A percentile compares a stretch with the other conserved stretches of the same genome.
Conservation (phyloP, 257 asterid species). For the Datura wrightii region DNA sequence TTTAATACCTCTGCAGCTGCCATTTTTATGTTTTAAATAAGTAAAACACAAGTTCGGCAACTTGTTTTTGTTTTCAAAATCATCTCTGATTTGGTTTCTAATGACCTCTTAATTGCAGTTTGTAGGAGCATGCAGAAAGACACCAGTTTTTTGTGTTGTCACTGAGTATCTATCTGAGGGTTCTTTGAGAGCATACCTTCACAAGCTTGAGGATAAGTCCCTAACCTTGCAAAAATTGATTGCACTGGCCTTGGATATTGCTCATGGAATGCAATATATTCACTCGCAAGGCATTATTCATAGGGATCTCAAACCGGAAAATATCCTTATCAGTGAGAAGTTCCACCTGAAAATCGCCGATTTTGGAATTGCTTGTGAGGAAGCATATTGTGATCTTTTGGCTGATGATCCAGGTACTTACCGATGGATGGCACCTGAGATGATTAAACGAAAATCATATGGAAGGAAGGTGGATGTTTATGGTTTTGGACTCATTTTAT, state of each 20-base stretch:
- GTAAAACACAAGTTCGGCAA: not conserved
- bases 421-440: slow-evolving; percentile 63
- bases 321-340: slow-evolving; percentile 45
- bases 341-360: slow-evolving; percentile 52
- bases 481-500: slow-evolving; percentile 51
- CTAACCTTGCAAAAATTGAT: slow-evolving; percentile 41
- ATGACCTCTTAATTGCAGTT: slow-evolving; percentile 40
- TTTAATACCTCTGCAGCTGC: not conserved
- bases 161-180: slow-evolving; percentile 54
- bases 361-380: slow-evolving; percentile 55
- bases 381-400: slow-evolving; percentile 49
- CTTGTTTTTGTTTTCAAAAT: slow-evolving; percentile 7
- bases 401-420: slow-evolving; percentile 51
- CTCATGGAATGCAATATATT: slow-evolving; percentile 51
- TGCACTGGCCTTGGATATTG: slow-evolving; percentile 47
- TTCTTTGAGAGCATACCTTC: slow-evolving; percentile 50
- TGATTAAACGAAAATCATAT: slow-evolving; percentile 50
- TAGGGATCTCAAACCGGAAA: slow-evolving; percentile 53
- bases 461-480: slow-evolving; percentile 55
- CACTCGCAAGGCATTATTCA: slow-evolving; percentile 52
- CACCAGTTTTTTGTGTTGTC: slow-evolving; percentile 46
- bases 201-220: slow-evolving; percentile 49
- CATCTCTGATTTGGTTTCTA: slow-evolving; percentile 16
- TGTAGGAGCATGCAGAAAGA: slow-evolving; percentile 51
- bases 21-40: not conserved